Conservation (phyloP, 1,284 basidiomycete species). For the Trichosporon ovoides region DNA sequence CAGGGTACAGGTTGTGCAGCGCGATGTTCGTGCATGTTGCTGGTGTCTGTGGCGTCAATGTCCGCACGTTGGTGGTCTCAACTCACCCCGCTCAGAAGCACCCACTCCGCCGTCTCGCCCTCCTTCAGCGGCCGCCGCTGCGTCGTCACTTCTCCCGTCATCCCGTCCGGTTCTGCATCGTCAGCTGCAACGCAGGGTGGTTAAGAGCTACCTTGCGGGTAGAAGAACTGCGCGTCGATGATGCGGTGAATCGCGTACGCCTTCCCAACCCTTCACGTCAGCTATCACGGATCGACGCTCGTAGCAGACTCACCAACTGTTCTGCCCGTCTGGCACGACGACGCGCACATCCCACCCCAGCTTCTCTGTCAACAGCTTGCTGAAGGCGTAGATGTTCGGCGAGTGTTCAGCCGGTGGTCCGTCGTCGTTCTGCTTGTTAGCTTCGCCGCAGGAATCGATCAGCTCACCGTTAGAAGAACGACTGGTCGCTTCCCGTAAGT, state of each 20-base stretch:
- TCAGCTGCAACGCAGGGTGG: too few relatives aligned
- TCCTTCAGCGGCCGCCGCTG: slow-evolving; percentile 62
- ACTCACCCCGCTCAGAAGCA: slow-evolving; percentile 74
- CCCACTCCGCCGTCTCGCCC: slow-evolving; percentile 78
- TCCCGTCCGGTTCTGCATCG: slow-evolving; percentile 55
- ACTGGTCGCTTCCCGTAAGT: slow-evolving; percentile 36
- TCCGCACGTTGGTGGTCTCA: neutral
- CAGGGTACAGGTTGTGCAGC: slow-evolving; percentile 77
- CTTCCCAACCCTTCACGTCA: slow-evolving; percentile 56
- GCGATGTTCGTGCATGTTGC: slow-evolving; percentile 85
- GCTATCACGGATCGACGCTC: neutral
- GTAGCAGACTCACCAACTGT: slow-evolving; percentile 61
- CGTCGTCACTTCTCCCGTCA: slow-evolving; percentile 61
- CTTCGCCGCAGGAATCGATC: neutral
- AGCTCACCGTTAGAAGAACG: slow-evolving; percentile 40
- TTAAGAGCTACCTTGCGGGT: slow-evolving; percentile 67
- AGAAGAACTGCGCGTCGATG: slow-evolving; percentile 71
- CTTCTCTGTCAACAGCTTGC: slow-evolving; percentile 59
- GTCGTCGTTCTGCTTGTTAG: slow-evolving; percentile 58
- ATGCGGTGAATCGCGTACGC: slow-evolving; percentile 77
- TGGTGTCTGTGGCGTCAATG: slow-evolving; percentile 61
- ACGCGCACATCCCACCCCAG: slow-evolving; percentile 83
- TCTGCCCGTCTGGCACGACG: slow-evolving; percentile 79
- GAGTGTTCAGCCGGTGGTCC: slow-evolving; percentile 69
- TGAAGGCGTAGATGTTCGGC: slow-evolving; percentile 77